Evolutionary conservation across 257 asterid genomes (phyloP), one percentile per base, ranked within the genome.

Genomic region (Fraxinus americana): DNA sequence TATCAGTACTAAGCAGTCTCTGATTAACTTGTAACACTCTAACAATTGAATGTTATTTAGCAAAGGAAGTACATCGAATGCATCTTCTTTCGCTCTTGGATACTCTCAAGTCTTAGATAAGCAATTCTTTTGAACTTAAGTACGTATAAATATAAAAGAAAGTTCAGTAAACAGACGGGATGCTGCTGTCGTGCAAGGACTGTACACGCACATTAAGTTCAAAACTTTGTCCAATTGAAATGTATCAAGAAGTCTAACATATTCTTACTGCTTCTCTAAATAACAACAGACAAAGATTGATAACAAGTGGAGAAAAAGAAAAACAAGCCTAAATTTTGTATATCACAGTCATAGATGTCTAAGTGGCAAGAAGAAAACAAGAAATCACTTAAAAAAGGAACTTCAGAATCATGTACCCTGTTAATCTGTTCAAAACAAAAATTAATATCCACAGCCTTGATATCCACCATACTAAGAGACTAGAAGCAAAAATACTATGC

Each of bases 401-500:
- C 30, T 4, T 32, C 16, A 8, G 65, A 54, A 54, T 54, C 65
- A 54, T 19, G 65, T 54, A 54, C 65, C 27, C 65, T 54, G 27
- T n/a, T 54, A 17, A 54, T 54, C 65, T 54, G 27, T 27, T 7
- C 27, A 54, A 54, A 54, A n/a, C 25, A 7, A n/a, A 17, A 54
- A 19, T 48, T 48, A 54, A 54, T 54, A 4, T 54, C 27, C 65
- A 54, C 68, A 61, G 7, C 32, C 67, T 25, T 27, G 35, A 63
- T 25, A 21, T 59, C 67, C 29, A n/a, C 67, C 69, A 11, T 2
- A 72, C 83, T 87, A 90, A 27, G 91, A 88, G 10, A 91, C 89
- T 7, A 94, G 91, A 52, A 94, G 90, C 90, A 92, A 80, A 77
- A 95, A 77, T 74, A 93, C 97, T 65, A 93, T 73, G 77, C 92